Evolutionary conservation across 2,329 filamentous ascomycete species (phyloP).

Genomic region (Metarhizium guizhouense): DNA sequence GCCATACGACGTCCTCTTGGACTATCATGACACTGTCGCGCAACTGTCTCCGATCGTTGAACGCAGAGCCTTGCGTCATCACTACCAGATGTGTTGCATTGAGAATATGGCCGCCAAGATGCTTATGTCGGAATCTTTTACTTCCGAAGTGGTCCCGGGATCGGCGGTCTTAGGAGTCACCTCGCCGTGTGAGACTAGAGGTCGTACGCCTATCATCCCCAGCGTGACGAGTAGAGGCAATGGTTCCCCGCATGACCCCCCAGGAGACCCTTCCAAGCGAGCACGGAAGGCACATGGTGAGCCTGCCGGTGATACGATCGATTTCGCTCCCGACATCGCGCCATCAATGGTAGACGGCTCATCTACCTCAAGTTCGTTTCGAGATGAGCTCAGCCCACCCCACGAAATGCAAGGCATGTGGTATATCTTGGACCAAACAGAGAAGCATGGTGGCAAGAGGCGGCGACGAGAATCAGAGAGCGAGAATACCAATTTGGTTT

Average conservation of each 20-base stretch:
- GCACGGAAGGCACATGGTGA: background rate
- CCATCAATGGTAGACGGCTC: background rate
- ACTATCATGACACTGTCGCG: background rate
- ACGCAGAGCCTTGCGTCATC: constrained; percentile 7
- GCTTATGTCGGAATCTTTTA: background rate
- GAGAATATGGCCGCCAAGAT: constrained; percentile 10
- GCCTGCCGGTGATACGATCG: background rate
- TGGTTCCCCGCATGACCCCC: background rate
- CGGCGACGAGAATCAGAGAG: background rate
- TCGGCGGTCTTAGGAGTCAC: background rate
- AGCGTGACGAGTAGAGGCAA: background rate
- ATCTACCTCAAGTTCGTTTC: background rate
- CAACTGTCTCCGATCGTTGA: constrained; percentile 4
- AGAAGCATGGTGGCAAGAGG: background rate
- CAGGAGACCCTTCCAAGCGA: background rate
- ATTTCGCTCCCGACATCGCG: background rate
- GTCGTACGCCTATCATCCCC: background rate
- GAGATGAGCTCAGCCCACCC: background rate
- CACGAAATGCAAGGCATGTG: background rate
- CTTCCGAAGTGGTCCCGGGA: background rate
- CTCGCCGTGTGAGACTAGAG: background rate
- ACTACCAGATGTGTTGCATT: constrained; percentile 16
- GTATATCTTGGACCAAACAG: background rate
- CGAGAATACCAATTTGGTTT: background rate
- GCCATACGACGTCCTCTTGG: background rate